Percentiles rank a stretch among this genome's conserved stretches.
Evolutionary conservation across 352 stramenopile species (phyloP).

Genomic region (Phytophthora uliginosa): DNA sequence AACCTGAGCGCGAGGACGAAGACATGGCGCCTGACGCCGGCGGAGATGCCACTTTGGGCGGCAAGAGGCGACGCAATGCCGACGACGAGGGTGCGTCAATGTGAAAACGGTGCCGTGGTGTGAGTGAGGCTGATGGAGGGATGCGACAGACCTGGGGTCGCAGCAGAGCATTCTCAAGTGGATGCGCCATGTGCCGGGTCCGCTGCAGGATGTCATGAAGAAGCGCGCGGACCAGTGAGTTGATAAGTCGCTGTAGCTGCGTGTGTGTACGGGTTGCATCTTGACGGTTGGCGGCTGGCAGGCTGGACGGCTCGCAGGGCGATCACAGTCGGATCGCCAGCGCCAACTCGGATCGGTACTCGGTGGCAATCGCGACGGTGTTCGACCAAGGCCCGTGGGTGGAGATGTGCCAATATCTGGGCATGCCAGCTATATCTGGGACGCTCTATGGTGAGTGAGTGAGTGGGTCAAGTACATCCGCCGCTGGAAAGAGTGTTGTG

Average conservation of each 20-base stretch:
- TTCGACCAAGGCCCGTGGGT: slow-evolving; percentile 89
- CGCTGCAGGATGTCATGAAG: slow-evolving; percentile 84
- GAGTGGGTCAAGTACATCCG: background rate
- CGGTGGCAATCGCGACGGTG: slow-evolving; percentile 64
- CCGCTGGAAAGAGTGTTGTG: background rate
- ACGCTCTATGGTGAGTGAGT: slow-evolving; percentile 76
- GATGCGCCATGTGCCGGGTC: slow-evolving; percentile 76
- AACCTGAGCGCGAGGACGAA: slow-evolving; percentile 18
- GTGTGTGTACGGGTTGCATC: background rate
- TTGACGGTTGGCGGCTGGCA: slow-evolving; percentile 19
- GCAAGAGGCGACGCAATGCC: slow-evolving; percentile 27
- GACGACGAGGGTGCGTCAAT: slow-evolving; percentile 25
- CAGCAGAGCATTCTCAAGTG: slow-evolving; percentile 84
- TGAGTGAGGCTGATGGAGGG: slow-evolving; percentile 3
- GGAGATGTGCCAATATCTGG: slow-evolving; percentile 78
- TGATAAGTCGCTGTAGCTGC: background rate
- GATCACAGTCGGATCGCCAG: slow-evolving; percentile 46
- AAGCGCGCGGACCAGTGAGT: slow-evolving; percentile 61
- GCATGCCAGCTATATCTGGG: slow-evolving; percentile 56
- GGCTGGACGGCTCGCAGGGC: slow-evolving; percentile 55
- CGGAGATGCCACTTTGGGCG: slow-evolving; percentile 8
- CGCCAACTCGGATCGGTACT: slow-evolving; percentile 52
- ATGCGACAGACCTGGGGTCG: slow-evolving; percentile 51
- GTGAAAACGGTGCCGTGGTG: background rate
- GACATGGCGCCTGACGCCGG: background rate